Evolutionary conservation across 192 early-diverging fungal species (phyloP).

Genomic region (Linnemannia hyalina): DNA sequence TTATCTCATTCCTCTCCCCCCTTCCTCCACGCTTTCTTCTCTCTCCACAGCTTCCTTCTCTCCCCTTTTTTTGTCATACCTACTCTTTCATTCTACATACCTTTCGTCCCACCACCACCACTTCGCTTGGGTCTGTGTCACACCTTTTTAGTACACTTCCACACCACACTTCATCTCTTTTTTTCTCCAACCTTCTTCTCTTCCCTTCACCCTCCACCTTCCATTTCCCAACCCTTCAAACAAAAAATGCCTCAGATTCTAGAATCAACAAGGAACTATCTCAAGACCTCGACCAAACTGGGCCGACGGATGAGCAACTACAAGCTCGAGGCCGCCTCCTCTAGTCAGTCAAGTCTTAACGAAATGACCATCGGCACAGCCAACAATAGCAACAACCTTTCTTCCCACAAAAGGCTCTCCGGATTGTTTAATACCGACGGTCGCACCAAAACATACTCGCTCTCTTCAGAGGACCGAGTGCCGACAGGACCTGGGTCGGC

Average conservation of each 20-base stretch:
- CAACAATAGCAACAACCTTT: background rate
- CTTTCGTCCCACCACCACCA: background rate
- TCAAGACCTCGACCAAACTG: conserved; percentile 37
- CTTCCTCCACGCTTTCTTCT: background rate
- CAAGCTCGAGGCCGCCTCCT: conserved; percentile 26
- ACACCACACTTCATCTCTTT: background rate
- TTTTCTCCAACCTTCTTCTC: background rate
- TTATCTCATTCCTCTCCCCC: conserved; percentile 1
- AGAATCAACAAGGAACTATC: conserved; percentile 43
- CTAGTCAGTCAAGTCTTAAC: conserved; percentile 29
- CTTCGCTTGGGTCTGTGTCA: background rate
- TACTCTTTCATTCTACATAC: background rate
- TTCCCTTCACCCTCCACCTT: background rate
- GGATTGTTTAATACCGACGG: conserved; percentile 18
- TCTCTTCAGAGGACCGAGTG: background rate
- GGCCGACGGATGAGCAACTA: conserved; percentile 43
- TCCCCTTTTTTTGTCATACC: background rate
- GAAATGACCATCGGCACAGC: background rate
- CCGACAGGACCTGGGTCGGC: background rate
- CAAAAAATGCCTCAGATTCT: conserved; percentile 35
- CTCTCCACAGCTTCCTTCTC: background rate
- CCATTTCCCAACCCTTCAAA: background rate
- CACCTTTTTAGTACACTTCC: background rate
- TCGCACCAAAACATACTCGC: background rate
- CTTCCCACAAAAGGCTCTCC: conserved; percentile 20